Evolutionary conservation across 164 flowering plant species (phyloP), one percentile per base, ranked within the genome.

Genomic region (Protea cynaroides): DNA sequence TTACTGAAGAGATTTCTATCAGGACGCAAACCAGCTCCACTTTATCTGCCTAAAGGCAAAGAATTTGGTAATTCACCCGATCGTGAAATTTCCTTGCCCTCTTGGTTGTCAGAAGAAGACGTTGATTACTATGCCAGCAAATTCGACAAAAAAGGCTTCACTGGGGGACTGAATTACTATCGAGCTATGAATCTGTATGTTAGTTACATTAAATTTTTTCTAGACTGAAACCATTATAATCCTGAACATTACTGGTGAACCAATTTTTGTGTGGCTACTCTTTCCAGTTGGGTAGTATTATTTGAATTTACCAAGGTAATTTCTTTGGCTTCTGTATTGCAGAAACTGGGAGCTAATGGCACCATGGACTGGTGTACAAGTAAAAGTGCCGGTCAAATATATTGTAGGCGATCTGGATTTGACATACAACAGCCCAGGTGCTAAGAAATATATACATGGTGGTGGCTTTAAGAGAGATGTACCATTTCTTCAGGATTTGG

Each of bases 341-440:
- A 86, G 90, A 51, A 81, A 70, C 56, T 86, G 88, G 89, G 95
- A 88, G 58, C 74, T 84, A 0, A 78, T 72, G 1, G 88, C 88
- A 56, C 72, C 89, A 8, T 86, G 89, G 89, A 74, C 83, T 0
- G 84, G 82, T 64, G 69, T 69, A 24, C 66, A 80, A 67, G 68
- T 86, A 1, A 78, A 71, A 59, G 88, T 88, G 1, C 90, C 88
- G 1, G 67, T 50, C 6, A 88, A 84, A 80, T 88, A 83, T 22
- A 72, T 88, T 1, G 77, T 81, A 23, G 95, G 91, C 0, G 85
- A 84, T 38, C 71, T 67, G 54, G 95, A 88, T 64, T 59, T 84
- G 57, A 65, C 72, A 19, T 86, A 84, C 60, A 60, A 78, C 57
- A 23, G 62, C 1, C 71, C 72, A 0, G 83, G 84, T 0, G 50